Base-by-base conservation (phyloP, 2,329 filamentous ascomycete species). In the Arthrobotrys conoides region DNA sequence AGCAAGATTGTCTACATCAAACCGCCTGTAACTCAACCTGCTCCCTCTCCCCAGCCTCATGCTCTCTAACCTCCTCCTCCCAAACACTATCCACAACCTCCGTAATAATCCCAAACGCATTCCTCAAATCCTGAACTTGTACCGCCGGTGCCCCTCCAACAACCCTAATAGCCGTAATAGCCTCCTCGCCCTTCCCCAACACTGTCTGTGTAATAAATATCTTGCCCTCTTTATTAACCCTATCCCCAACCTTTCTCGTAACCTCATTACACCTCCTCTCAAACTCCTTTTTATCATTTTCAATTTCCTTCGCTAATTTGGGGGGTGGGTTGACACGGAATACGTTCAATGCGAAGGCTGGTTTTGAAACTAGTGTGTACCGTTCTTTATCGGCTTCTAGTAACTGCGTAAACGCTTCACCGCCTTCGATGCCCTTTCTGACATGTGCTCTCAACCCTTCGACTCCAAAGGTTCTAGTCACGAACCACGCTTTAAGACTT, bases 401-500 rank as follows among this genome's bases (percentile, higher is more conserved):
- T 49, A 92, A 86, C 0, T 83, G 85, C 2, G 90, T 88, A 80
- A 97, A 96, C 9, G 86, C 84, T 80, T 94, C 89, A n/a, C 92
- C 93, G 0, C 93, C 85, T 1, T 84, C 83, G 71, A 97, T 86
- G 27, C 92, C 91, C 49, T 89, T 89, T 38, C 90, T 87, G 80
- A 97, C 90, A 82, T 96, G 92, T 3, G 86, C 87, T 81, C 90
- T 90, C 82, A 98, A 85, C 0, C 94, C 95, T 33, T 87, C 87
- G 65, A 96, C 86, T 0, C 95, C 95, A 83, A 94, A 97, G 51
- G 89, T 91, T 53, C 95, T 88, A 82, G 97, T 86, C 6, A 98
- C 94, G 83, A 97, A 97, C 95, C 95, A 98, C 80, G 97, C 91
- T 86, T 98, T 98, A 73, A 98, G 86, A 1, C 91, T 90, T 77